Evolutionary conservation across 345 rosid genomes (phyloP).

Genomic region (Eucalyptus cloeziana): DNA sequence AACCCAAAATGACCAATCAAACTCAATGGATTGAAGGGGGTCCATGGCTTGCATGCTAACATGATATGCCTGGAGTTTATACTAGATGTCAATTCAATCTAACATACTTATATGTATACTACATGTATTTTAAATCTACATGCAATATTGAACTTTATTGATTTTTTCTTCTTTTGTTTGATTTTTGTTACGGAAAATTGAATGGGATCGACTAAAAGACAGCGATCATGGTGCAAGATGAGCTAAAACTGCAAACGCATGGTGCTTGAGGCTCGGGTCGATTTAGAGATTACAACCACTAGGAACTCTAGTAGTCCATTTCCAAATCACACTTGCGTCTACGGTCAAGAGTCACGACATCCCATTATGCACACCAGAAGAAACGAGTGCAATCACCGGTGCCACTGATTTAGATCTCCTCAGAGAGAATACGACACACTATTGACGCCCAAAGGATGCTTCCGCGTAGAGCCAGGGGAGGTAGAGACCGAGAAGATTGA

Average conservation of each 20-base stretch:
- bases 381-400: fast-evolving
- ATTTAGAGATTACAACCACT: not conserved
- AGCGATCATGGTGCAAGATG: not conserved
- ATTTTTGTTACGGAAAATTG: not conserved
- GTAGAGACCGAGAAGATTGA: not conserved
- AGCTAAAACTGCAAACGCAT: not conserved
- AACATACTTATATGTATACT: not conserved
- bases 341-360: not conserved
- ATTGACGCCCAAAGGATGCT: not conserved
- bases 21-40: not conserved
- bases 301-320: not conserved
- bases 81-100: not conserved
- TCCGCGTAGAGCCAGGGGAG: not conserved
- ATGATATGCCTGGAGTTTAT: not conserved
- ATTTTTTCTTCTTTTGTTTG: not conserved
- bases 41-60: not conserved
- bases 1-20: not conserved
- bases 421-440: not conserved
- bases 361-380: not conserved
- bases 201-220: not conserved
- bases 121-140: not conserved
- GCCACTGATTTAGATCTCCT: not conserved
- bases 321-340: not conserved
- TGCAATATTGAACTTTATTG: not conserved
- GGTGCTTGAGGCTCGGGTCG: not conserved